Evolutionary conservation across 1,139 yeast species (phyloP), one percentile per base, ranked within the genome.

Genomic region (Kodamaea fungicola): DNA sequence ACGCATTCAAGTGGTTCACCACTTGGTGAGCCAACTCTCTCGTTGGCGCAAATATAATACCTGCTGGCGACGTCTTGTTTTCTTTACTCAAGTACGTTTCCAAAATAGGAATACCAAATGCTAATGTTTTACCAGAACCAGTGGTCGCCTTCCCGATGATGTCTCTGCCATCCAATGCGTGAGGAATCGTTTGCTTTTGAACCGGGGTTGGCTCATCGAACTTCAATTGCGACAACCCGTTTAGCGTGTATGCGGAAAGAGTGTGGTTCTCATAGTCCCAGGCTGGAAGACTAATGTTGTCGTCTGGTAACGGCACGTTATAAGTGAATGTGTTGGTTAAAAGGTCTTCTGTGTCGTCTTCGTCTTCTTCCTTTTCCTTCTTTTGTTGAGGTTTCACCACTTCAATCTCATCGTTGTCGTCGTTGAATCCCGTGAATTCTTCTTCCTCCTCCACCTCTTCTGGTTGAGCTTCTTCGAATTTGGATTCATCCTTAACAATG

Each of bases 21-120:
- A 94, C 97, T 62, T 94, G 99, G 49, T 86, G 94, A 0, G 96
- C 98, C 50, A 94, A 74, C 59, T 94, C 98, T 68, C 99, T 76
- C 0, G 99, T 94, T 13, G 99, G 99, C 0, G 96, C 85, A 54
- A 94, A 86, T 13, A 94, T 76, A 8, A 94, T 67, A 7, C 90
- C 97, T 3, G 82, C 67, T 2, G 96, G 92, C 10, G 71, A 47
- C 32, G 46, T 56, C 10, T 54, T 52, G n/a, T 32, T 43, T n/a
- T 57, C 56, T 37, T 57, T 50, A 6, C 55, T 38, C 10, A 79
- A 52, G 36, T 80, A 68, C 38, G 74, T 75, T 54, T 94, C 96
- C 41, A 92, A 61, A 22, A 94, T 83, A n/a, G 98, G 97, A 21
- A 92, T 77, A 34, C 97, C 97, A 57, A 88, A 92, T 0, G 98